A percentile compares a stretch with the other conserved stretches of the same genome.
These are phyloP conservation scores for Dendryphion nanum DNA, from an alignment of 2,329 filamentous ascomycete genomes.

Conservation along the genomic window DNA sequence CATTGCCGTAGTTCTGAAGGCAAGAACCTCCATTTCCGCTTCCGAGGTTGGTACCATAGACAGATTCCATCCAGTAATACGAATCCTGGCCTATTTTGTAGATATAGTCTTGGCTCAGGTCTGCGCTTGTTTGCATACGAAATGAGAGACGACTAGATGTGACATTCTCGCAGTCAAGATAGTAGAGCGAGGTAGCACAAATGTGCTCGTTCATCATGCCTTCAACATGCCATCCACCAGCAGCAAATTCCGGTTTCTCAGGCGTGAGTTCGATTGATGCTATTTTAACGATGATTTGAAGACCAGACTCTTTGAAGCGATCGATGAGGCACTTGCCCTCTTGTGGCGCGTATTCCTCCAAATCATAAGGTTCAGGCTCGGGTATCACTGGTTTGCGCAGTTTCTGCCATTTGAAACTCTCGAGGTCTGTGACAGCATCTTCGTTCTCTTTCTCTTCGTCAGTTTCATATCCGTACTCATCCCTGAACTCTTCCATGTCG, in stretches of 20 bases:
- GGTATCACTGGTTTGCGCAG: slow-evolving; percentile 17
- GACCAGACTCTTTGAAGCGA: slow-evolving; percentile 13
- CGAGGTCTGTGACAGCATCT: slow-evolving; percentile 1
- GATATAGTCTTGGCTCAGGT: slow-evolving; percentile 8
- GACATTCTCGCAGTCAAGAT: slow-evolving; percentile 62
- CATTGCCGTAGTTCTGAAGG: slow-evolving; percentile 48
- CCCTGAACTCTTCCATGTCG: slow-evolving; percentile 4
- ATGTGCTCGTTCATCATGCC: slow-evolving; percentile 61
- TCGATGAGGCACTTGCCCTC: slow-evolving; percentile 11
- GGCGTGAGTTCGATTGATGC: slow-evolving; percentile 60
- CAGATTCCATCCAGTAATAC: slow-evolving; percentile 3
- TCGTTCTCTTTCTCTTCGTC: slow-evolving; percentile 2
- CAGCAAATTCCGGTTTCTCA: slow-evolving; percentile 54
- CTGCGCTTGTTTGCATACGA: slow-evolving; percentile 15
- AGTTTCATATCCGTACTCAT: slow-evolving; percentile 1
- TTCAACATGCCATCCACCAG: slow-evolving; percentile 46
- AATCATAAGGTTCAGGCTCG: slow-evolving; percentile 8
- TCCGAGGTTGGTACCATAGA: background rate
- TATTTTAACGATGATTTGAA: slow-evolving; percentile 66
- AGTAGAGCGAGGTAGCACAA: slow-evolving; percentile 61
- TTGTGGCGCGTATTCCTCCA: slow-evolving; percentile 15
- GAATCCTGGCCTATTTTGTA: slow-evolving; percentile 10
- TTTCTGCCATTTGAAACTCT: slow-evolving; percentile 18
- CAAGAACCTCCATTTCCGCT: slow-evolving; percentile 6
- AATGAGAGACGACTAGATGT: slow-evolving; percentile 34